A percentile compares a stretch with the other conserved stretches of the same genome.
Conservation (phyloP, 176 grass and related monocot genomes). For the Typha latifolia region DNA sequence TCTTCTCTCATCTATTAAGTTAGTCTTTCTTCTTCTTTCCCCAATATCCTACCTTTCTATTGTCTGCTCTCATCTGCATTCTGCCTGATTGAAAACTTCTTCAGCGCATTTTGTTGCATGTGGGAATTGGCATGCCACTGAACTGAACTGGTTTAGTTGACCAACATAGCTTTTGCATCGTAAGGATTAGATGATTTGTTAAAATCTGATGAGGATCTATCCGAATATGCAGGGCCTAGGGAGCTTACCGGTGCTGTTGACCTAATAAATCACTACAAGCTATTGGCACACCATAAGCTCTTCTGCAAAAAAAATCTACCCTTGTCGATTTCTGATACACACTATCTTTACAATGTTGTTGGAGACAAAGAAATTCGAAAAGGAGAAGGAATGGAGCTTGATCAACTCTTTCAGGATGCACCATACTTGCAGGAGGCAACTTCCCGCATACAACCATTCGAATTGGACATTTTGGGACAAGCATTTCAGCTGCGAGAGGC, state of each 20-base stretch:
- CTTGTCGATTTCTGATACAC: slow-evolving; percentile 76
- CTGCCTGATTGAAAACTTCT: too few relatives aligned
- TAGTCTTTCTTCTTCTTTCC: too few relatives aligned
- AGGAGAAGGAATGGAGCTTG: slow-evolving; percentile 97
- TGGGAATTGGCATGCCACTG: too few relatives aligned
- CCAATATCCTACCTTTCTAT: too few relatives aligned
- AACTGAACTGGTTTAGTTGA: too few relatives aligned
- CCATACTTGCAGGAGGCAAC: slow-evolving; percentile 56
- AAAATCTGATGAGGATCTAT: not conserved
- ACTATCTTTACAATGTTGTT: slow-evolving; percentile 86
- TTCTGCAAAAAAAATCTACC: slow-evolving; percentile 85
- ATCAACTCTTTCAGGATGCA: slow-evolving; percentile 73
- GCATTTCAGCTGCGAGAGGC: slow-evolving; percentile 88
- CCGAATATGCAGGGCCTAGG: slow-evolving; percentile 54
- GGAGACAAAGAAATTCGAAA: slow-evolving; percentile 88
- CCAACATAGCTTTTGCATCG: not conserved
- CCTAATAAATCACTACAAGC: slow-evolving; percentile 87
- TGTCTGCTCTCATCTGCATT: too few relatives aligned
- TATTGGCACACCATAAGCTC: slow-evolving; percentile 71
- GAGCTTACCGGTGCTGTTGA: slow-evolving; percentile 85
- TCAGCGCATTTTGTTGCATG: too few relatives aligned
- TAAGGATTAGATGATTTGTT: not conserved
- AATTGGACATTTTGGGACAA: slow-evolving; percentile 69
- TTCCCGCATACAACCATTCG: slow-evolving; percentile 58
- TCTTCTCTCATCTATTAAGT: too few relatives aligned